Percentiles rank a stretch among this genome's conserved stretches.
Conservation (phyloP, 2,329 filamentous ascomycete species). For the Cyphellophora attinorum region DNA sequence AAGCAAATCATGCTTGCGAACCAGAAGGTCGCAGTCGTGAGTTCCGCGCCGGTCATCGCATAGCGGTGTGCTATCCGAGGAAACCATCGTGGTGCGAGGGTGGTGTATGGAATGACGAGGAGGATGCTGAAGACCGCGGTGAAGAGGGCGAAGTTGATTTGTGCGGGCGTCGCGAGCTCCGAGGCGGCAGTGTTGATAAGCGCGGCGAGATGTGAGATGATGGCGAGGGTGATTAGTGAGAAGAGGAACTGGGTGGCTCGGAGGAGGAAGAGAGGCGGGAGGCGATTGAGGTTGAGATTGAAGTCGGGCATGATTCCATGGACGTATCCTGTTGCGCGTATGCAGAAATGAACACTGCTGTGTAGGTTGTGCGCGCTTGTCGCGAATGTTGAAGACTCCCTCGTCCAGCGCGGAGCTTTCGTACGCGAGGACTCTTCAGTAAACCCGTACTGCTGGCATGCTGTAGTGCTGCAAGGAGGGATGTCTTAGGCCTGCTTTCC, state of each 20-base stretch:
- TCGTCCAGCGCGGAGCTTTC: too few species aligned
- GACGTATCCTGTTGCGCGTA: too few species aligned
- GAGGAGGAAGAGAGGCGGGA: constrained; percentile 51
- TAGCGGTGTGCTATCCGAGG: constrained; percentile 53
- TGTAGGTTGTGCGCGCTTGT: too few species aligned
- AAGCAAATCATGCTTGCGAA: constrained; percentile 71
- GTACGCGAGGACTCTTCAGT: too few species aligned
- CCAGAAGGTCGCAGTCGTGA: constrained; percentile 76
- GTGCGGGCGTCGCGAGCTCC: constrained; percentile 34
- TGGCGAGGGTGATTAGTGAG: constrained; percentile 62
- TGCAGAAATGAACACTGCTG: too few species aligned
- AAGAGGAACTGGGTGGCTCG: constrained; percentile 60
- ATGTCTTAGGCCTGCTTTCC: too few species aligned
- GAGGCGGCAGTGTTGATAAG: constrained; percentile 8
- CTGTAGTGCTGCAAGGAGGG: too few species aligned
- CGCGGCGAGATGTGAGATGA: constrained; percentile 51
- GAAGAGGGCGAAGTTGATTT: constrained; percentile 73
- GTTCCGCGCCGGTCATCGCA: constrained; percentile 58
- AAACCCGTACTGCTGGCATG: too few species aligned
- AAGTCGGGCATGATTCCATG: too few species aligned
- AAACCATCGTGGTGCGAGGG: constrained; percentile 55
- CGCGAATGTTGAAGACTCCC: too few species aligned
- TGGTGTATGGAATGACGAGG: constrained; percentile 57
- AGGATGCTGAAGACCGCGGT: constrained; percentile 66
- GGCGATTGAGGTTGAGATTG: too few species aligned